Base-by-base conservation (phyloP, 345 rosid species). In the Acer negundo region DNA sequence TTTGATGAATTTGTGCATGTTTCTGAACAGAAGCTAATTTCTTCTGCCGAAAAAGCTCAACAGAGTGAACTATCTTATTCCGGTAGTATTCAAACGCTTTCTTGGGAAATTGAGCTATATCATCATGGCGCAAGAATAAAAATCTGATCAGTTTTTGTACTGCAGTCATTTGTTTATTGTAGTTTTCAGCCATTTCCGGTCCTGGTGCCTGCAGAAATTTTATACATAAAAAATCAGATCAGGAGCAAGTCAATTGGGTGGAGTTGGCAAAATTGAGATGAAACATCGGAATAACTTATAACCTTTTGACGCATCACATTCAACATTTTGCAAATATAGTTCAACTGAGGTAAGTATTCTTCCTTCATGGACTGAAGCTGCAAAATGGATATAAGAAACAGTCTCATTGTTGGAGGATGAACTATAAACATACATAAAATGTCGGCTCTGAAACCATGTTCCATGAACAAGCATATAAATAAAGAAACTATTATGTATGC, bases 351-450 rank as follows among this genome's bases (percentile, higher is more conserved):
- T 7, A 65, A 26, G 46, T 46, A 74, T 19, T 62, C 38, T 31
- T 15, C 19, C 58, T 40, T 79, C 62, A 75, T 17, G 22, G 35
- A 40, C 72, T 68, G 78, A 42, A 74, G 42, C 82, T 79, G 74
- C 59, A 69, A 15, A 58, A 51, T 1, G 44, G 55, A 68, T 46
- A 4, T 24, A 20, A 65, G 62, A 67, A 12, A 66, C 5, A n/a
- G 23, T 11, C 46, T 70, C 51, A 2, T 23, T 7, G 24, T 28
- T 66, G 55, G 51, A 35, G 31, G n/a, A 11, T 53, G 11, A 40
- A 4, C 71, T 20, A 35, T 31, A 31, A 75, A 26, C 24, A 16
- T 10, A 46, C 42, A 13, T 35, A 40, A 35, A 55, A 7, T 58
- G 24, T 11, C 6, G 69, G 46, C 22, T 28, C 17, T 24, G 20